These are phyloP conservation scores for Rutstroemia sp. DNA, from an alignment of 2,329 filamentous ascomycete species.

Conservation along the genomic window DNA sequence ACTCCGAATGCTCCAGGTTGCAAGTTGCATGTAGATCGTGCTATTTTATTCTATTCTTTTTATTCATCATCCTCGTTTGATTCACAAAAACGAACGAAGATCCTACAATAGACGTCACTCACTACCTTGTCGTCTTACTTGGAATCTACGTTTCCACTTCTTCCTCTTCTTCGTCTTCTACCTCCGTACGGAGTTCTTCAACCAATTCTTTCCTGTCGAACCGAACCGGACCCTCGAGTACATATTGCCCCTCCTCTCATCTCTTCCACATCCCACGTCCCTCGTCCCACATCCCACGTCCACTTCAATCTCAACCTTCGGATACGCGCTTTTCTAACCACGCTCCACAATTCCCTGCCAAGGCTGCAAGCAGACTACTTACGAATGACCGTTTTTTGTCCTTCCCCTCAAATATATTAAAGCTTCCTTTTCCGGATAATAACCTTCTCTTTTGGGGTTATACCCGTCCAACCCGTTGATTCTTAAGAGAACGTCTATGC, in stretches of 20 bases:
- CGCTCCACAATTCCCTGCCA: neutral
- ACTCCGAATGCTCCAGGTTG: neutral
- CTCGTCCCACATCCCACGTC: conserved; percentile 4
- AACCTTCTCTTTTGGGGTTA: neutral
- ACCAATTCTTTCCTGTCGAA: too few relatives aligned
- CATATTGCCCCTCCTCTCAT: neutral
- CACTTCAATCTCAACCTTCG: neutral
- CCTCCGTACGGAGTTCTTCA: too few relatives aligned
- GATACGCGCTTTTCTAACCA: neutral
- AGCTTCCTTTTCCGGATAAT: neutral
- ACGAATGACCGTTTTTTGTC: neutral
- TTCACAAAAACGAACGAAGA: neutral
- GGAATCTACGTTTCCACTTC: conserved; percentile 1
- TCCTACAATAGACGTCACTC: neutral
- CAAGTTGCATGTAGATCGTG: conserved; percentile 6
- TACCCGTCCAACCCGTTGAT: neutral
- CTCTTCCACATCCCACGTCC: conserved; percentile 4
- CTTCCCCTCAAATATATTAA: conserved; percentile 5
- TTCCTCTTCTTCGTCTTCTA: neutral
- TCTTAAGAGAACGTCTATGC: neutral
- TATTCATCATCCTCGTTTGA: neutral
- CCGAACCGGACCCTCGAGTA: too few relatives aligned
- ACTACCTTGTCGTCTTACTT: neutral
- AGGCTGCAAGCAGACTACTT: too few relatives aligned
- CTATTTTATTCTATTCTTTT: neutral